Conservation (phyloP, 2,329 filamentous ascomycete genomes). For the Alternaria ethzedia region DNA sequence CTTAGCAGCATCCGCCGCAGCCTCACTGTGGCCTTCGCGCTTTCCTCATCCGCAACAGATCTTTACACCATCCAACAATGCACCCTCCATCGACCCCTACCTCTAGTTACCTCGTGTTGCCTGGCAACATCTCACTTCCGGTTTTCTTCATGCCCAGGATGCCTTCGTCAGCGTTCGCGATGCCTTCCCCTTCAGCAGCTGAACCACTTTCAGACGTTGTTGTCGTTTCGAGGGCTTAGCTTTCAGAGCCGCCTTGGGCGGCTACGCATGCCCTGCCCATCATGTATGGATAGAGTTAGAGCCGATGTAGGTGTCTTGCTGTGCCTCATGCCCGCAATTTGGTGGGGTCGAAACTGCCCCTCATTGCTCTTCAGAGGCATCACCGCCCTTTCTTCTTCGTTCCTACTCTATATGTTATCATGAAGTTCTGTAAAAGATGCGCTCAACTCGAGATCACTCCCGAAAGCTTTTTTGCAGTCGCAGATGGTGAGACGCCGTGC, state of each 20-base stretch:
- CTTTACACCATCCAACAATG: not conserved
- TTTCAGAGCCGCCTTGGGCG: not conserved
- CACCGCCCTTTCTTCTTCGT: fast-evolving
- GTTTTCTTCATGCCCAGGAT: not conserved
- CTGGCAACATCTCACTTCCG: not conserved
- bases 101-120: not conserved
- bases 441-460: not conserved
- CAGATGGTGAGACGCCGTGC: not conserved
- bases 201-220: not conserved
- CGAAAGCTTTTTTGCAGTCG: not conserved
- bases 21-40: not conserved
- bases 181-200: not conserved
- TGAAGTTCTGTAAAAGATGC: not conserved
- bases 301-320: not conserved
- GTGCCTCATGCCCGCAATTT: not conserved
- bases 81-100: not conserved
- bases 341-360: not conserved
- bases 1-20: not conserved
- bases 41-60: not conserved
- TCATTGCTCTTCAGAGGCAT: not conserved
- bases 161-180: not conserved
- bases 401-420: not conserved
- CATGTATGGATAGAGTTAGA: not conserved
- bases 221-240: not conserved
- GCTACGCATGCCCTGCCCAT: not conserved